These are phyloP conservation scores for Aspergillus alliaceus DNA, from an alignment of 2,329 filamentous ascomycete genomes.

Conservation along the genomic window DNA sequence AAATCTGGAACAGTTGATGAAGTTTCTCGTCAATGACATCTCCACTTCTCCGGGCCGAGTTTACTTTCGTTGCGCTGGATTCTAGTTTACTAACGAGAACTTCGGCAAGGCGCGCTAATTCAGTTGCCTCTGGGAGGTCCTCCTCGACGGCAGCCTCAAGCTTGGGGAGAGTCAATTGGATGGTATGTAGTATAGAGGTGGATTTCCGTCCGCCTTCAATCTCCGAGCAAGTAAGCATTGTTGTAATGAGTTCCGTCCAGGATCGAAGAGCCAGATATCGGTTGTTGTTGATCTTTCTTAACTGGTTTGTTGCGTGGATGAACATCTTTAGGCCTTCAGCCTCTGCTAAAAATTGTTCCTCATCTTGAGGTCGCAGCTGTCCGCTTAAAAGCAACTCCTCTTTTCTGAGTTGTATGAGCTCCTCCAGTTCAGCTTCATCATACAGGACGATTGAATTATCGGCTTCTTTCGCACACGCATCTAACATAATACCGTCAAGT, in stretches of 20 bases:
- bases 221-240: conserved; percentile 80
- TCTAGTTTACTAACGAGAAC: conserved; percentile 54
- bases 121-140: conserved; percentile 67
- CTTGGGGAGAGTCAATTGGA: conserved; percentile 85
- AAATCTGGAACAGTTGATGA: conserved; percentile 87
- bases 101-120: conserved; percentile 75
- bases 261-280: conserved; percentile 71
- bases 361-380: conserved; percentile 45
- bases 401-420: conserved; percentile 64
- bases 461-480: conserved; percentile 61
- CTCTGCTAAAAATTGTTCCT: conserved; percentile 43
- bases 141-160: conserved; percentile 75
- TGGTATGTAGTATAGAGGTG: conserved; percentile 77
- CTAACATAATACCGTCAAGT: conserved; percentile 67
- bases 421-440: conserved; percentile 68
- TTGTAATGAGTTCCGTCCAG: conserved; percentile 81
- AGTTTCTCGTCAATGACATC: conserved; percentile 85
- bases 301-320: conserved; percentile 43
- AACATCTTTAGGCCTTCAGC: conserved; percentile 38
- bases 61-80: conserved; percentile 35
- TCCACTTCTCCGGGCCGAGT: conserved; percentile 49
- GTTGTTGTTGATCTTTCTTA: conserved; percentile 35
- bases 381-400: conserved; percentile 40
- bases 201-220: conserved; percentile 71
- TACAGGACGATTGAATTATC: conserved; percentile 56